Evolutionary conservation across 306 rosid genomes (phyloP).

Genomic region (Ormosia emarginata): DNA sequence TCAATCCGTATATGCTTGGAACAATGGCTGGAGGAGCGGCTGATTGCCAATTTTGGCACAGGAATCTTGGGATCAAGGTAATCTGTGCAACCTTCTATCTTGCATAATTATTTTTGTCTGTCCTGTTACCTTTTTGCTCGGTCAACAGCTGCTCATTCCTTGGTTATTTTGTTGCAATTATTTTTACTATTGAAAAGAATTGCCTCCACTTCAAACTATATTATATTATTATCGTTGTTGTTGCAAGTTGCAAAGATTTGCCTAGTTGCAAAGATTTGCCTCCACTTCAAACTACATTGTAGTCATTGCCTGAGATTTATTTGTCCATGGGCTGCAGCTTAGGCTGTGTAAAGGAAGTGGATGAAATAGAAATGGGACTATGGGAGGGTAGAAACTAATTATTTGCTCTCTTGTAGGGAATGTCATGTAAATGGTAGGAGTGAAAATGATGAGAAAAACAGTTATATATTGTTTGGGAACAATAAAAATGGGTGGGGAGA

Average conservation of each 20-base stretch:
- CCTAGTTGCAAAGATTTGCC: background rate
- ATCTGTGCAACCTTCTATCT: background rate
- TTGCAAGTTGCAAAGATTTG: background rate
- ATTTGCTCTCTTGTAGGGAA: too few relatives aligned
- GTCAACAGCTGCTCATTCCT: background rate
- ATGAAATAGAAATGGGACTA: too few relatives aligned
- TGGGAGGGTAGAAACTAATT: too few relatives aligned
- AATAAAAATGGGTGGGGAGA: background rate
- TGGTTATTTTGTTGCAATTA: background rate
- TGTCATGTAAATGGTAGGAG: background rate
- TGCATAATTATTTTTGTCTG: background rate
- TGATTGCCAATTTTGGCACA: slow-evolving; percentile 61
- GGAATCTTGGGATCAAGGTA: slow-evolving; percentile 61
- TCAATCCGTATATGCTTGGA: slow-evolving; percentile 60
- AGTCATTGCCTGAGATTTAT: background rate
- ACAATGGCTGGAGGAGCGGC: slow-evolving; percentile 72
- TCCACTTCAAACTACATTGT: background rate
- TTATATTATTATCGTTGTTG: background rate
- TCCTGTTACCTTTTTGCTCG: background rate
- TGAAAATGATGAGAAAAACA: background rate
- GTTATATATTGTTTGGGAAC: background rate
- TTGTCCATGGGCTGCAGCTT: too few relatives aligned
- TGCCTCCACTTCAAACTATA: too few relatives aligned
- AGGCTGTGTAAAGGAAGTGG: too few relatives aligned
- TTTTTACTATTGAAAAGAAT: background rate